A percentile compares a stretch with the other conserved stretches of the same genome.
Evolutionary conservation across 2,329 filamentous ascomycete genomes (phyloP).

Genomic region (Cladorrhinum sp.): DNA sequence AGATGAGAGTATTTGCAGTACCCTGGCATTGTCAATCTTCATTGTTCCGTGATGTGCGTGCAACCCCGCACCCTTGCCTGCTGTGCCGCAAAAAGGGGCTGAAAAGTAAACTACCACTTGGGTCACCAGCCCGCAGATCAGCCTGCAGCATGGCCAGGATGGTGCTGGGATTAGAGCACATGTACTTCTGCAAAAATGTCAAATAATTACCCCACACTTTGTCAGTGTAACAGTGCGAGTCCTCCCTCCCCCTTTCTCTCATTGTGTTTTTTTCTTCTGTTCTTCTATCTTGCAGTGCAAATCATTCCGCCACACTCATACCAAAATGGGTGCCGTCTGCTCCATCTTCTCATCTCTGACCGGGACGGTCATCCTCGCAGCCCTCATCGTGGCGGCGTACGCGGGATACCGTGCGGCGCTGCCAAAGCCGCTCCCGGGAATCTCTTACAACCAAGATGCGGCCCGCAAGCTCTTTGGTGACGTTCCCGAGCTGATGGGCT

Average conservation of each 20-base stretch:
- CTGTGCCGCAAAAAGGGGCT: no score
- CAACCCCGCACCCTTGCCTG: no score
- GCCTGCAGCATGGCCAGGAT: no score
- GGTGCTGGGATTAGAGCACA: no score
- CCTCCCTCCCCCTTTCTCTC: not conserved
- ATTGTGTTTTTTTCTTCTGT: not conserved
- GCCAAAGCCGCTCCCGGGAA: not conserved
- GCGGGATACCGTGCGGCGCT: constrained; percentile 2
- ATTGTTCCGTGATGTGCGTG: no score
- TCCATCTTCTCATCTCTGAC: constrained; percentile 8
- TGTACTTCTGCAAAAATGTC: no score
- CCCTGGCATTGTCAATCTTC: no score
- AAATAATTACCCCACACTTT: no score
- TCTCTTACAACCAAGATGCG: not conserved
- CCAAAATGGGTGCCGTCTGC: constrained; percentile 9
- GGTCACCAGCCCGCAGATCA: no score
- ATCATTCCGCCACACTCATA: not conserved
- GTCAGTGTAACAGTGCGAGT: no score
- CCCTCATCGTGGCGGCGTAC: not conserved
- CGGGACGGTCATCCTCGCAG: not conserved
- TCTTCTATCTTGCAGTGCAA: not conserved
- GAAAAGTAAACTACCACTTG: no score
- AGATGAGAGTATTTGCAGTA: no score
- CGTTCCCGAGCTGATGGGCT: not conserved
- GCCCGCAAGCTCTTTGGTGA: not conserved